phyloP scores from a whole-genome alignment of 805 yeast genomes.

The Yamadazyma akitaensis region DNA sequence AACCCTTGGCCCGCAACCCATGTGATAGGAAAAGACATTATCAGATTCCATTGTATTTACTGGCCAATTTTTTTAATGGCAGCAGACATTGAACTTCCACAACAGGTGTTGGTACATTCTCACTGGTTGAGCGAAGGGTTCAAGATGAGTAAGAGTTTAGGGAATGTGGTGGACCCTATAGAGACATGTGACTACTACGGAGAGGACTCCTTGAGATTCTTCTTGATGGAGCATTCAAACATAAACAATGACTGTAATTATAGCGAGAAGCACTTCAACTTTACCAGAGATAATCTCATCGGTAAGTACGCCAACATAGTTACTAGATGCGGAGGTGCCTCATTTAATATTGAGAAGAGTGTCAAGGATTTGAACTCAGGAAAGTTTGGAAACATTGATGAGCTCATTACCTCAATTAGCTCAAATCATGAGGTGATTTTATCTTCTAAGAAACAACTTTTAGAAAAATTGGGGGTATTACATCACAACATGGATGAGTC shows the following conservation, averaged over 20 bases:
- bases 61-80: conserved; percentile 95
- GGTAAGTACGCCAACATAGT: conserved; percentile 82
- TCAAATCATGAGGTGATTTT: conserved; percentile 14
- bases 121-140: conserved; percentile 91
- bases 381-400: conserved; percentile 21
- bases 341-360: conserved; percentile 57
- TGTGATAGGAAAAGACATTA: conserved; percentile 88
- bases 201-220: conserved; percentile 70
- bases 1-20: conserved; percentile 71
- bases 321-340: conserved; percentile 67
- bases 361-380: conserved; percentile 23
- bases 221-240: conserved; percentile 70
- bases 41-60: conserved; percentile 82
- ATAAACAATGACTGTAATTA: conserved; percentile 79
- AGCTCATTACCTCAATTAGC: conserved; percentile 14
- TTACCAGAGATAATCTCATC: conserved; percentile 61
- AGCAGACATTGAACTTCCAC: conserved; percentile 67
- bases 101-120: conserved; percentile 79
- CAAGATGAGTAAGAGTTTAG: conserved; percentile 91
- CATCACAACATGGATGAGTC: conserved; percentile 38
- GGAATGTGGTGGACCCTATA: conserved; percentile 92
- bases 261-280: conserved; percentile 51
- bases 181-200: conserved; percentile 62
- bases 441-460: conserved; percentile 20
- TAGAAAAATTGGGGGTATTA: conserved; percentile 31